Percentiles rank a stretch among this genome's conserved stretches.
Evolutionary conservation across 805 yeast species (phyloP).

Genomic region (Zygoascus biomembranicola): DNA sequence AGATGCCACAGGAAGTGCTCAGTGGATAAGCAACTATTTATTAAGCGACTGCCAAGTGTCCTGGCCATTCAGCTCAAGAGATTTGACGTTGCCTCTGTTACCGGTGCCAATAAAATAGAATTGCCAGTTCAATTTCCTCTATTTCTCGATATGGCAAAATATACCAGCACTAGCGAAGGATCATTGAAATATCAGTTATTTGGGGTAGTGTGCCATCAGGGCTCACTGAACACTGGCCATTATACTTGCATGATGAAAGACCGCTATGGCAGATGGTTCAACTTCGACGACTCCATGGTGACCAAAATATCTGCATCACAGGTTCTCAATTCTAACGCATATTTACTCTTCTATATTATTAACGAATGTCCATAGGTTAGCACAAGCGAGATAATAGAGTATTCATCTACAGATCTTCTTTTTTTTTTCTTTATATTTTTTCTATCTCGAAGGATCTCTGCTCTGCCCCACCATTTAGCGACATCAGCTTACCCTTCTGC

Average conservation of each 20-base stretch:
- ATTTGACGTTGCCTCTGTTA: slow-evolving; percentile 46
- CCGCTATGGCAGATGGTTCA: slow-evolving; percentile 75
- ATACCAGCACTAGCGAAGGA: slow-evolving; percentile 24
- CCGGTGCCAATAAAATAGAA: slow-evolving; percentile 56
- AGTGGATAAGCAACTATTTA: slow-evolving; percentile 64
- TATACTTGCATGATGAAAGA: slow-evolving; percentile 73
- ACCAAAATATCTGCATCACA: slow-evolving; percentile 54
- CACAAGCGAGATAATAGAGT: background rate
- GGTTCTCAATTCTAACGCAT: slow-evolving; percentile 68
- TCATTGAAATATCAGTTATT: slow-evolving; percentile 64
- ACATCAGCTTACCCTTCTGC: background rate
- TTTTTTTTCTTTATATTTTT: background rate
- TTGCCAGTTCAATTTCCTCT: slow-evolving; percentile 65
- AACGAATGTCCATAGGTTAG: slow-evolving; percentile 5
- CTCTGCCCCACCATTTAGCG: background rate
- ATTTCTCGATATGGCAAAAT: slow-evolving; percentile 62
- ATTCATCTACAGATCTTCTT: background rate
- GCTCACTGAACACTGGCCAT: slow-evolving; percentile 94
- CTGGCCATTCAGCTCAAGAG: slow-evolving; percentile 74
- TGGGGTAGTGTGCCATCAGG: slow-evolving; percentile 83
- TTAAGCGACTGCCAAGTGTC: slow-evolving; percentile 67
- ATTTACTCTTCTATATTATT: slow-evolving; percentile 46
- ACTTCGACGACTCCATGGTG: slow-evolving; percentile 83
- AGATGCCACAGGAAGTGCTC: slow-evolving; percentile 53
- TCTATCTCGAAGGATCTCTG: background rate